Conservation (phyloP, 768 basidiomycete species). For the Leccinum aurantiacum region DNA sequence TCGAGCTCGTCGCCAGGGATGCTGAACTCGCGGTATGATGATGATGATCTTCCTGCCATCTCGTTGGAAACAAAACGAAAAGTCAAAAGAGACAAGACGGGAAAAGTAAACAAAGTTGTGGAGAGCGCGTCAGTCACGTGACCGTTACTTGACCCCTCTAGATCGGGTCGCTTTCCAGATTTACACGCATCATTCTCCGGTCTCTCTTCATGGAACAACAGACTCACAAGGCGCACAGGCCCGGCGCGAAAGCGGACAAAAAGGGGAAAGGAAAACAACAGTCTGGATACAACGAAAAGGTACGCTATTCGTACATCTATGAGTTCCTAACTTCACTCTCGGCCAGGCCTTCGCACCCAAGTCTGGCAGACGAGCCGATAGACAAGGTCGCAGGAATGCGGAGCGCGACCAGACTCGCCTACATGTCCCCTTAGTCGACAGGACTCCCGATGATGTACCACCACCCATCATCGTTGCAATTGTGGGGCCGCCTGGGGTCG, state of each 20-base stretch:
- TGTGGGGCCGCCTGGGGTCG: constrained; percentile 95
- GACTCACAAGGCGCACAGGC: constrained; percentile 81
- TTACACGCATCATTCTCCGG: not conserved
- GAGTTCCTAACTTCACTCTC: not conserved
- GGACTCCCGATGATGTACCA: constrained; percentile 88
- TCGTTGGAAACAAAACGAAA: constrained; percentile 18
- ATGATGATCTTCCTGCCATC: constrained; percentile 29
- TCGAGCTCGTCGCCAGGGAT: constrained; percentile 77
- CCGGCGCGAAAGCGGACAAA: constrained; percentile 74
- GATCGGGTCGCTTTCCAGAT: constrained; percentile 20
- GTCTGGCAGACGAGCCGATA: constrained; percentile 86
- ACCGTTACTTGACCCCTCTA: constrained; percentile 16
- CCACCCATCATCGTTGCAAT: constrained; percentile 94
- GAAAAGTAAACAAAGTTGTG: constrained; percentile 23
- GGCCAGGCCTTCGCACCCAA: constrained; percentile 83
- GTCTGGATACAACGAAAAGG: constrained; percentile 90
- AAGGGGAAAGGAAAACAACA: constrained; percentile 71
- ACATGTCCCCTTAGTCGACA: constrained; percentile 93
- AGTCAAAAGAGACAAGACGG: constrained; percentile 16
- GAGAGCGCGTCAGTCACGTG: constrained; percentile 33
- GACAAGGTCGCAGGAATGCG: constrained; percentile 85
- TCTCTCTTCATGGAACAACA: constrained; percentile 59
- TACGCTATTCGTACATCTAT: constrained; percentile 22
- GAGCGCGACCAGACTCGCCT: constrained; percentile 93
- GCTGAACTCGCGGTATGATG: constrained; percentile 42